Percentiles rank a stretch among this genome's conserved stretches.
phyloP scores from a whole-genome alignment of 208 protist species.

The Trypanosoma theileri region DNA sequence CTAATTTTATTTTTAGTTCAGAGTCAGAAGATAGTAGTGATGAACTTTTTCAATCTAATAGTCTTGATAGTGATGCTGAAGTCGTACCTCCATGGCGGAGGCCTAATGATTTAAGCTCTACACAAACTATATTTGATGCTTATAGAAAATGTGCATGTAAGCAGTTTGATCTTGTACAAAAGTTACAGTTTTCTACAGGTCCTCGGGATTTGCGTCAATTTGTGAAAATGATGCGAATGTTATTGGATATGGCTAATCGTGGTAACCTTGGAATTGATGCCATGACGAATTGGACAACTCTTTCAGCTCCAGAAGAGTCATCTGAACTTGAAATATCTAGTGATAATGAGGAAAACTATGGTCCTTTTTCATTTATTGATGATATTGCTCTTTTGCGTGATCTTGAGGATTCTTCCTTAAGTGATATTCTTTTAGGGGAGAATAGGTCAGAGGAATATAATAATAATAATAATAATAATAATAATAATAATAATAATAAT shows the following conservation, averaged over 20 bases:
- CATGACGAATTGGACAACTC: too few relatives aligned
- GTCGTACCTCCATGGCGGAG: not conserved
- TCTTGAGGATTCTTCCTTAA: not conserved
- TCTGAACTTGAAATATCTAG: too few relatives aligned
- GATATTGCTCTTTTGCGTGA: not conserved
- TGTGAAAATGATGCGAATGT: not conserved
- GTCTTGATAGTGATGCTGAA: constrained; percentile 14
- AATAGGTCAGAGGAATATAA: not conserved
- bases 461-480: not conserved
- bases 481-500: not conserved
- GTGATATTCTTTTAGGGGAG: not conserved
- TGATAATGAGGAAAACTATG: too few relatives aligned
- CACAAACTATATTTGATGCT: not conserved
- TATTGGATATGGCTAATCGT: not conserved
- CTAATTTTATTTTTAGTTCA: not conserved
- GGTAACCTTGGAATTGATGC: too few relatives aligned
- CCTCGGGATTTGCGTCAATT: not conserved
- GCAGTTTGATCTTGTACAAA: constrained; percentile 4
- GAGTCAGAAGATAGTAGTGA: not conserved
- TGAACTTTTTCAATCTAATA: constrained; percentile 3
- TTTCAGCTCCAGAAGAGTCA: too few relatives aligned
- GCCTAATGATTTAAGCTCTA: not conserved
- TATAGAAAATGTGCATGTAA: constrained; percentile 10
- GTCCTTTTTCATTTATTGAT: too few relatives aligned
- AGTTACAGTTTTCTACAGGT: not conserved